Conservation (phyloP, 2,329 filamentous ascomycete genomes). For the Plenodomus tracheiphilus region DNA sequence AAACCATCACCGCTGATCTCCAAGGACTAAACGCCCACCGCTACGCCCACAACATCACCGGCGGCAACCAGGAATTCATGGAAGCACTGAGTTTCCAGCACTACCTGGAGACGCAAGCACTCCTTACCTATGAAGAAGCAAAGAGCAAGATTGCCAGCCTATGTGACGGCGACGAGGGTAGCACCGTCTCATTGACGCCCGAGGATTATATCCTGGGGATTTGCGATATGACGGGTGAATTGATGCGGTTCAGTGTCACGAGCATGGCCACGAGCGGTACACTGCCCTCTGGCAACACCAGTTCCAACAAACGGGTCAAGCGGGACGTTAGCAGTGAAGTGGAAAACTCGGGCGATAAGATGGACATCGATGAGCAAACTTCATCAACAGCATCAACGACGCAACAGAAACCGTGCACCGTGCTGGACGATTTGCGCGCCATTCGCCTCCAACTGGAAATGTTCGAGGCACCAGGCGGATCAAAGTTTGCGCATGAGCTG, state of each 20-base stretch:
- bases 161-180: conserved; percentile 34
- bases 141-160: conserved; percentile 42
- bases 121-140: conserved; percentile 71
- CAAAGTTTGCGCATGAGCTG: conserved; percentile 64
- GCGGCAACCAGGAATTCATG: conserved; percentile 89
- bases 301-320: conserved; percentile 40
- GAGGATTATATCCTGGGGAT: conserved; percentile 90
- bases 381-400: conserved; percentile 16
- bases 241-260: conserved; percentile 96
- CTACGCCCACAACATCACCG: conserved; percentile 75
- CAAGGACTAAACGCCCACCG: conserved; percentile 79
- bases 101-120: conserved; percentile 76
- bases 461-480: conserved; percentile 60
- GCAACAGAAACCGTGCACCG: conserved; percentile 55
- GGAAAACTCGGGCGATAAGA: conserved; percentile 27
- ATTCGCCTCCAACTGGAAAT: conserved; percentile 77
- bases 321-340: conserved; percentile 8
- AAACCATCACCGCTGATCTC: conserved; percentile 70
- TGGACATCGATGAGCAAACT: conserved; percentile 42
- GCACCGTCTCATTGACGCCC: conserved; percentile 67
- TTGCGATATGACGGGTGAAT: conserved; percentile 91
- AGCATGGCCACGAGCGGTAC: conserved; percentile 75
- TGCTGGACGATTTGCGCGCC: conserved; percentile 79
- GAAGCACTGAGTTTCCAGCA: conserved; percentile 88
- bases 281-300: conserved; percentile 46